Percentiles rank a stretch among this genome's conserved stretches.
These are phyloP conservation scores for Tuctoria greenei DNA, from an alignment of 176 grass and related monocot species.

Conservation along the genomic window DNA sequence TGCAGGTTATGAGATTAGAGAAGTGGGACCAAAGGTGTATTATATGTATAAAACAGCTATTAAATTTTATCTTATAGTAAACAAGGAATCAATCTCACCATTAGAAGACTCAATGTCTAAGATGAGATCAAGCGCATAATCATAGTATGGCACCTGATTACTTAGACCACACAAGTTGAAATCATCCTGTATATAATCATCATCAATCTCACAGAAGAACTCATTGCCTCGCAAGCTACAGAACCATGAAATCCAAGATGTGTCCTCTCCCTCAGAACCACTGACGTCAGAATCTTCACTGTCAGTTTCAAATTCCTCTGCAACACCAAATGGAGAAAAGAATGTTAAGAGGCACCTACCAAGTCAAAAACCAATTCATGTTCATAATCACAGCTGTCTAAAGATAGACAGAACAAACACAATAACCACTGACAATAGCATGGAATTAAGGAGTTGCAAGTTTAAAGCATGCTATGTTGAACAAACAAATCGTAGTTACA, in stretches of 20 bases:
- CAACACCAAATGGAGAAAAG: constrained; percentile 19
- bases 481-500: background rate
- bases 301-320: constrained; percentile 80
- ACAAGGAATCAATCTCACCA: constrained; percentile 57
- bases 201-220: constrained; percentile 97
- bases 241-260: constrained; percentile 98
- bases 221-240: constrained; percentile 89
- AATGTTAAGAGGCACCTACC: background rate
- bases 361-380: constrained; percentile 7
- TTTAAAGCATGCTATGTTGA: constrained; percentile 21
- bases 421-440: background rate
- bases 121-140: constrained; percentile 97
- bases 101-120: constrained; percentile 94
- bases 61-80: constrained; percentile 9
- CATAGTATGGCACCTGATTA: constrained; percentile 92
- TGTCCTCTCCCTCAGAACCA: constrained; percentile 84
- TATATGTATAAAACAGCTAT: background rate
- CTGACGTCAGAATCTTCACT: constrained; percentile 96
- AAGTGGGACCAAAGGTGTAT: constrained; percentile 6
- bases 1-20: background rate
- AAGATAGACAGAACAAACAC: constrained; percentile 9
- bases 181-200: constrained; percentile 98
- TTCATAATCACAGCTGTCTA: background rate
- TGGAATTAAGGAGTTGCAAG: background rate
- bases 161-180: constrained; percentile 95